A percentile compares a stretch with the other conserved stretches of the same genome.
Conservation (phyloP, 2,329 filamentous ascomycete species). For the Pseudocercospora eumusae region DNA sequence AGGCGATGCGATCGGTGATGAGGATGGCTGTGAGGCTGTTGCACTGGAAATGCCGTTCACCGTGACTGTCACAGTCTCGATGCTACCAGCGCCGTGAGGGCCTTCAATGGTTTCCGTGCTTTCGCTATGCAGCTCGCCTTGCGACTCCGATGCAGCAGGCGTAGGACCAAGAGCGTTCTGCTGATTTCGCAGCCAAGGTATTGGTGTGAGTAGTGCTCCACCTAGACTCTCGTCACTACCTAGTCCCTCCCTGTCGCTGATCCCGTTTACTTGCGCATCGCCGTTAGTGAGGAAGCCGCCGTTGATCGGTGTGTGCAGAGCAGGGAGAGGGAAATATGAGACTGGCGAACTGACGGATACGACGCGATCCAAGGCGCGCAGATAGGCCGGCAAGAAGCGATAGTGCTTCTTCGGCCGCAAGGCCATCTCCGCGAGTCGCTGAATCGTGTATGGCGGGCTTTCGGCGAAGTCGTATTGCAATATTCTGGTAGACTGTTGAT, state of each 20-base stretch:
- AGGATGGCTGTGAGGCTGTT: conserved; percentile 23
- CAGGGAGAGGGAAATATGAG: conserved; percentile 79
- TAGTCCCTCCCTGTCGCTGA: conserved; percentile 54
- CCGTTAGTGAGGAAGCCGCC: conserved; percentile 53
- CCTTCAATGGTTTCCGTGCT: conserved; percentile 79
- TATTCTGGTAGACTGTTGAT: conserved; percentile 34
- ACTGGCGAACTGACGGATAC: conserved; percentile 83
- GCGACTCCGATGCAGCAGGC: conserved; percentile 29
- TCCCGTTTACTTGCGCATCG: conserved; percentile 63
- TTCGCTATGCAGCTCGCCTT: conserved; percentile 65
- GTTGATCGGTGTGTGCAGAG: conserved; percentile 48
- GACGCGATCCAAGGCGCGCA: conserved; percentile 87
- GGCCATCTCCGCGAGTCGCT: conserved; percentile 85
- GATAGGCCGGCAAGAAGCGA: conserved; percentile 75
- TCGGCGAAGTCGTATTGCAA: conserved; percentile 62
- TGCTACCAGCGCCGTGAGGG: conserved; percentile 73
- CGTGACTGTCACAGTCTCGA: conserved; percentile 78
- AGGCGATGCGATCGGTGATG: conserved; percentile 33
- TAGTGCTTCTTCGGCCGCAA: conserved; percentile 77
- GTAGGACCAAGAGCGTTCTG: conserved; percentile 19
- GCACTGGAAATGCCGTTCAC: conserved; percentile 60
- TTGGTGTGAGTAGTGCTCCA: conserved; percentile 87
- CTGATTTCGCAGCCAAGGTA: conserved; percentile 71
- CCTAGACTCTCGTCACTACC: conserved; percentile 88
- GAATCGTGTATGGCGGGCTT: conserved; percentile 86